A percentile compares a stretch with the other conserved stretches of the same genome.
Evolutionary conservation across 2,329 filamentous ascomycete species (phyloP).

Genomic region (Thelonectria blattea): DNA sequence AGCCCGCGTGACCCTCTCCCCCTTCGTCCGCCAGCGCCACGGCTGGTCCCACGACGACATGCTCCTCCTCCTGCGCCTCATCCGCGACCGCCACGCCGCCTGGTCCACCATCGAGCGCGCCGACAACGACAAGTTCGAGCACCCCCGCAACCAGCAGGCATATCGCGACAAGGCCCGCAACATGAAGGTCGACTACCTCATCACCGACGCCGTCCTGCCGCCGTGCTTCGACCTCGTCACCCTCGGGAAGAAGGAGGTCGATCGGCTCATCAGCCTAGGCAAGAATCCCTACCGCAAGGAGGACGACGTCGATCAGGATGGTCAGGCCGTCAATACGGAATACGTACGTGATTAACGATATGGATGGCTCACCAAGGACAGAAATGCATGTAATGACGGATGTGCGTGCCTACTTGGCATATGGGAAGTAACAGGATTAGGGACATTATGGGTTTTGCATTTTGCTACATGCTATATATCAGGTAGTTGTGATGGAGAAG

Average conservation of each 20-base stretch:
- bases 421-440: background rate
- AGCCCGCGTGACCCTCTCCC: constrained; percentile 32
- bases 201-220: constrained; percentile 52
- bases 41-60: constrained; percentile 53
- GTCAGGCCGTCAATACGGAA: constrained; percentile 48
- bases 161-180: constrained; percentile 65
- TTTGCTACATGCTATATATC: background rate
- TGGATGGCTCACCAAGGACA: background rate
- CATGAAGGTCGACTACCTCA: constrained; percentile 59
- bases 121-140: constrained; percentile 47
- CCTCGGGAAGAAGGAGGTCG: constrained; percentile 57
- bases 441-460: background rate
- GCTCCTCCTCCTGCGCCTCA: constrained; percentile 48
- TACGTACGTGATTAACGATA: background rate
- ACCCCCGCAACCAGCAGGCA: constrained; percentile 58
- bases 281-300: constrained; percentile 59
- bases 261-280: constrained; percentile 46
- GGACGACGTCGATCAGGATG: constrained; percentile 50
- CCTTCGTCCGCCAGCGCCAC: constrained; percentile 35
- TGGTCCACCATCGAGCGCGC: constrained; percentile 44
- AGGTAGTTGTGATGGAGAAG: background rate
- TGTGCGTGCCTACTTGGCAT: background rate
- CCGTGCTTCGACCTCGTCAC: constrained; percentile 56
- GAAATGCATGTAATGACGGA: background rate
- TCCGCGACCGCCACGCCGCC: constrained; percentile 39